Evolutionary conservation across 1,284 basidiomycete genomes (phyloP), one percentile per base, ranked within the genome.

Genomic region (Fomitopsis betulina): DNA sequence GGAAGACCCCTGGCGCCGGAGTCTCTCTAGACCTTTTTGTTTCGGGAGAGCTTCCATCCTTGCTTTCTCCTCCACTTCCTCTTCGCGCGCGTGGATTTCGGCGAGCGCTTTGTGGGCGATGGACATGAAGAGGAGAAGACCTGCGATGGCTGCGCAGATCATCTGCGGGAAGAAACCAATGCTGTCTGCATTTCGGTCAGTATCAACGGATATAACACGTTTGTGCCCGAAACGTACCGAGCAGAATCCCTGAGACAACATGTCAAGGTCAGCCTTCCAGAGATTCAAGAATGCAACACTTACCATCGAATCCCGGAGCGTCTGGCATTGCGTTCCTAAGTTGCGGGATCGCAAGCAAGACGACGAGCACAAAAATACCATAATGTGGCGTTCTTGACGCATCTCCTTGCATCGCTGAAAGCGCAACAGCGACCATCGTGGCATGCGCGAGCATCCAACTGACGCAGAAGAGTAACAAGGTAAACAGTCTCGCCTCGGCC

Each of bases 91-190:
- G 32, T 30, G 39, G n/a, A 55, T 35, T 15, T 51, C 32, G 19
- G 61, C 54, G 17, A 80, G 66, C 65, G 81, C 79, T 39, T 73
- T 74, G 27, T 73, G 69, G 23, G 75, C 74, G 17, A 78, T 61
- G 7, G 77, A 70, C 43, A 79, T 65, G 37, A 83, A 71, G 5
- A 82, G 68, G 13, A 69, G 57, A 37, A 79, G 67, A n/a, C 73
- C 71, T 13, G 75, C 76, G 3, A 77, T 64, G 9, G 75, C 74
- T 17, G 73, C 67, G 32, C 80, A 68, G 27, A 81, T 70, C 78
- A 82, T 81, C 64, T 84, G 81, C 10, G 81, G 80, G 65, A 84
- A 82, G 66, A 76, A 80, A 2, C 81, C 82, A 54, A 84, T 81
- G 56, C 71, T 74, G 66, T 84, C 81, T 81, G 50, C 55, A 45